Evolutionary conservation across 164 flowering plant genomes (phyloP), one percentile per base, ranked within the genome.

Genomic region (Annona squamosa): DNA sequence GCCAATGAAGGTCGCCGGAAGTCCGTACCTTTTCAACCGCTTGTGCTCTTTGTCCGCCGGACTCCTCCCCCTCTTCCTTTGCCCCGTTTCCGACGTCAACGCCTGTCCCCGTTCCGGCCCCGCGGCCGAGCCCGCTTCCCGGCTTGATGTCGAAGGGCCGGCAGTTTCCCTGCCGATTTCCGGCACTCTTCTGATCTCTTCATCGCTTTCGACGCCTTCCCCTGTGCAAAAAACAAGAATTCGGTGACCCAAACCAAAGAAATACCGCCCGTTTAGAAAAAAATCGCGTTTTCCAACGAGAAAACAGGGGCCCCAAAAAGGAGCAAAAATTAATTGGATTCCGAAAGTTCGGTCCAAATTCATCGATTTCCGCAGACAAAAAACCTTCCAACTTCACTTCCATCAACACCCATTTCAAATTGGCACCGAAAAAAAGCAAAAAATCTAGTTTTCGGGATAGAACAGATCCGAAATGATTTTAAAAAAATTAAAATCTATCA

Each of bases 41-140:
- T 91, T 95, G 84, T 85, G 86, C 68, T 95, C 99, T 79, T 93
- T 95, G 79, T 95, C 99, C 65, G 98, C 98, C 18, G 93, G 93
- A 76, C 88, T 95, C 75, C 91, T 87, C 0, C 98, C 98, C 73
- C 97, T 87, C 87, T 86, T 90, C 64, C 88, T 82, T 72, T 85
- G 86, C 70, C 80, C 82, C 67, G 59, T 57, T 17, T 81, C 94
- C 2, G 37, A 26, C 37, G 82, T 80, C 0, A 87, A 46, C 1
- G 86, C 82, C 77, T 83, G 91, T 62, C 59, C 85, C 83, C 84
- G 81, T 71, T 87, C 91, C 4, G 79, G 79, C 69, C 91, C 92
- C 18, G 79, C 86, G 16, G 18, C 85, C 0, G 87, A 85, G 46
- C 86, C 81, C 9, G 71, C 71, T 2, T 79, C 87, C 19, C 85